Base-by-base conservation (phyloP, 2,329 filamentous ascomycete genomes). In the Colletotrichum lentis region DNA sequence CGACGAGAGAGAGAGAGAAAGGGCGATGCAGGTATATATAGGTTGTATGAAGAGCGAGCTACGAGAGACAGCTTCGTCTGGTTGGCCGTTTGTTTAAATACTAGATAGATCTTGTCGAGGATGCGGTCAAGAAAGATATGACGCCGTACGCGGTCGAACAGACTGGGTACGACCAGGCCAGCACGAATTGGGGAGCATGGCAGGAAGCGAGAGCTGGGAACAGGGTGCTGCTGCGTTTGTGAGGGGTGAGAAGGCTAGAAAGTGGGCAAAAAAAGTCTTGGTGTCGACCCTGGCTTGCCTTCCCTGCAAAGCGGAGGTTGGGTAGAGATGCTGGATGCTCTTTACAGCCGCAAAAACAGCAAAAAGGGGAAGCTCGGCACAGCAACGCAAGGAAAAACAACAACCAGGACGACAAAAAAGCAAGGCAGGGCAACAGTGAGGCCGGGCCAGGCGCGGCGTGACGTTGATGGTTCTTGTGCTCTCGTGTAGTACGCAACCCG, bases 271-370 rank as follows among this genome's bases (percentile, higher is more conserved):
- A 69, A 63, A 54, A 69, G 58, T 55, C 63, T 67, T 69, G 67
- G 41, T 69, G 57, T 62, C 10, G 39, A 43, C 64, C 67, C 63
- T 41, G 58, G 67, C 61, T 57, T 27, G 22, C 41, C 41, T 58
- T 49, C 52, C 58, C 58, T 62, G 63, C 49, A 67, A 69, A 62
- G 57, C 57, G 57, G 67, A 69, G 67, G 63, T 67, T 69, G 67
- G 67, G 67, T 55, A 39, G 52, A 53, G 67, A 69, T 58, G 55
- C 50, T 67, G 37, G 31, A 20, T 41, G n/a, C 27, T 63, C 52
- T 52, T 57, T 54, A 52, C 63, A 67, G 53, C 31, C n/a, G 50
- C 60, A 59, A 44, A 24, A 14, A 18, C 56, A 60, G 46, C 62
- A 37, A 16, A 41, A 18, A 46, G 49, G 43, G 27, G n/a, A 41